Base-by-base conservation (phyloP, 169 alveolate species). In the Ichthyophthirius multifiliis region DNA sequence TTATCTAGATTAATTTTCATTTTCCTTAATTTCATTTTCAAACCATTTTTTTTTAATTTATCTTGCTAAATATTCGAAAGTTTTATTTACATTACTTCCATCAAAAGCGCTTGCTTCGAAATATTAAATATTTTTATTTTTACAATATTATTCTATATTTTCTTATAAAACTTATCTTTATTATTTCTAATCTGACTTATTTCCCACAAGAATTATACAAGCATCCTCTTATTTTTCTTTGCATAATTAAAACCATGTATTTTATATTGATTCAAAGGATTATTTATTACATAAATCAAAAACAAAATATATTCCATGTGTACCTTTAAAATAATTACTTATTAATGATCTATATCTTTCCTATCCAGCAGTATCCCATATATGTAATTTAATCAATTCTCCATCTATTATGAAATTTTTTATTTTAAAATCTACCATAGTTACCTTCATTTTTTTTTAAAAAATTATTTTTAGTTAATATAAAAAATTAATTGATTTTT, bases 331-430 rank as follows among this genome's bases (percentile, higher is more conserved):
- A 39, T 67, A 67, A 37, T 35, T 67, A 20, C 77, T 39, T 7
- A 67, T 23, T 37, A 67, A 39, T 39, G 77, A 30, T 35, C 77
- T 41, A 20, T 67, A 67, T 41, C 55, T 67, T 20, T 67, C 77
- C 27, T 67, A 18, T 37, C 77, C 77, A 18, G 77, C 77, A 3
- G 77, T 67, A 41, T 67, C 77, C 77, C 77, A 67, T 18, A 67
- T 37, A 39, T 67, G 41, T 12, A 67, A 9, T 23, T 67, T 67
- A 20, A 67, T 41, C 27, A 67, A 37, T 34, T 67, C 77, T 18
- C 23, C 10, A 37, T 67, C 77, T 18, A 67, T 67, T 13, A 67
- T 44, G 35, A 34, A 7, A 67, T 67, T 67, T 39, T 67, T 67
- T 2, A 67, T 67, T 67, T 41, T 67, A 9, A 67, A 67, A 31